These are phyloP conservation scores for Sugiyamaella smithiae DNA, from an alignment of 805 yeast species.

Conservation along the genomic window DNA sequence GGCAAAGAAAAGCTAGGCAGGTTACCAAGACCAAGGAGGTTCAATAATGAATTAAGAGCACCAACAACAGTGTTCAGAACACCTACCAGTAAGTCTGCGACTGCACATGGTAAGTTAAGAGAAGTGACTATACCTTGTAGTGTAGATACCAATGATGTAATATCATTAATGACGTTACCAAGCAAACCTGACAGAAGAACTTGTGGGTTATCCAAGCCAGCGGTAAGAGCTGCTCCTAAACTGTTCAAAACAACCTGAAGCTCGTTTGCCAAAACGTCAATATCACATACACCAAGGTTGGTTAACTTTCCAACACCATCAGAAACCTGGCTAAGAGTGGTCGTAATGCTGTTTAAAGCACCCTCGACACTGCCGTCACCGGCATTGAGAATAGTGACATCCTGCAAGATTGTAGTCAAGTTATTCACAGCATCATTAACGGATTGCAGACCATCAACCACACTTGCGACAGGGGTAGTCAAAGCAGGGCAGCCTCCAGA, in stretches of 20 bases:
- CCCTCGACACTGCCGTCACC: neutral
- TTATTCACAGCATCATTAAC: neutral
- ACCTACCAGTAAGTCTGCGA: conserved; percentile 2
- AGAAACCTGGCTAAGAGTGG: neutral
- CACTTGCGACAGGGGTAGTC: conserved; percentile 3
- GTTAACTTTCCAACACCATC: neutral
- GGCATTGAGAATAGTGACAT: neutral
- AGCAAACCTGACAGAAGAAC: neutral
- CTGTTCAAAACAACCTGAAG: neutral
- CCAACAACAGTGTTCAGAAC: conserved; percentile 1
- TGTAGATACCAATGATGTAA: neutral
- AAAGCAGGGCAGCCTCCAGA: conserved; percentile 10
- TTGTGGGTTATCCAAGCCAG: neutral
- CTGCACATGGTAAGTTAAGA: conserved; percentile 6
- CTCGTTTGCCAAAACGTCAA: neutral
- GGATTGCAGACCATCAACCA: neutral
- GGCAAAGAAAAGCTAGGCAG: neutral
- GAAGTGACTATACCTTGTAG: neutral
- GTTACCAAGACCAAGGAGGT: neutral
- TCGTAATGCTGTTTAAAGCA: neutral
- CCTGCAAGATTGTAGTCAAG: neutral
- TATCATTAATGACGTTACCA: neutral
- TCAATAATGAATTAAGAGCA: conserved; percentile 1
- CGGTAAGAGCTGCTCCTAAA: neutral
- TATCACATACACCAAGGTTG: conserved; percentile 3